A percentile compares a stretch with the other conserved stretches of the same genome.
Conservation (phyloP, 2,329 filamentous ascomycete genomes). For the Paecilomyces sp. region DNA sequence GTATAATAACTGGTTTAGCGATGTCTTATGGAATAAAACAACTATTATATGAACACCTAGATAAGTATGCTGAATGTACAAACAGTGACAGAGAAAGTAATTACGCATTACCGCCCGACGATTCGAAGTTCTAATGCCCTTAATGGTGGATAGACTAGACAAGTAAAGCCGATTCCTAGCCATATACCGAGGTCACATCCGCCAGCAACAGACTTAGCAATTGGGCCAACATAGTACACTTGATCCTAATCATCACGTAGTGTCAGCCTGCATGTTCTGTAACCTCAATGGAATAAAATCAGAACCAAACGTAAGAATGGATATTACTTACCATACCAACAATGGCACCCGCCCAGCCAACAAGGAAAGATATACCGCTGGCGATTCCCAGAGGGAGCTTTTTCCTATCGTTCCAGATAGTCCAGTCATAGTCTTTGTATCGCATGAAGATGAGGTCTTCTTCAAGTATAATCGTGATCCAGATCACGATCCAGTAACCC, state of each 20-base stretch:
- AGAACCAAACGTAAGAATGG: neutral
- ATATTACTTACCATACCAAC: constrained; percentile 28
- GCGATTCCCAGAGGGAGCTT: constrained; percentile 36
- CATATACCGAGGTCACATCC: neutral
- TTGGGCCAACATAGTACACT: constrained; percentile 31
- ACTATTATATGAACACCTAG: neutral
- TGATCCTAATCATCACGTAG: constrained; percentile 19
- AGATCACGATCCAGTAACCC: constrained; percentile 40
- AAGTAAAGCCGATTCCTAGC: neutral
- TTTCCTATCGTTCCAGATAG: constrained; percentile 29
- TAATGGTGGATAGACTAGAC: neutral
- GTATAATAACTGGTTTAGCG: no score
- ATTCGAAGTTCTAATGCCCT: neutral
- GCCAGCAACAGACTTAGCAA: constrained; percentile 14
- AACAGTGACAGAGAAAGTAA: neutral
- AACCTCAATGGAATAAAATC: neutral
- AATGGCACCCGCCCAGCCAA: constrained; percentile 35
- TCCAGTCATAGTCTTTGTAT: constrained; percentile 32
- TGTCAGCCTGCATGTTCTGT: neutral
- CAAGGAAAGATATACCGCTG: constrained; percentile 27
- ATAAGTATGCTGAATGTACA: neutral
- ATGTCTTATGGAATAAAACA: neutral
- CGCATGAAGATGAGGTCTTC: constrained; percentile 38
- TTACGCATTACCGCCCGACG: neutral
- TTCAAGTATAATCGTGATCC: constrained; percentile 35